These are phyloP conservation scores for Penicillium robsamsonii DNA, from an alignment of 495 filamentous ascomycete species.

Conservation along the genomic window DNA sequence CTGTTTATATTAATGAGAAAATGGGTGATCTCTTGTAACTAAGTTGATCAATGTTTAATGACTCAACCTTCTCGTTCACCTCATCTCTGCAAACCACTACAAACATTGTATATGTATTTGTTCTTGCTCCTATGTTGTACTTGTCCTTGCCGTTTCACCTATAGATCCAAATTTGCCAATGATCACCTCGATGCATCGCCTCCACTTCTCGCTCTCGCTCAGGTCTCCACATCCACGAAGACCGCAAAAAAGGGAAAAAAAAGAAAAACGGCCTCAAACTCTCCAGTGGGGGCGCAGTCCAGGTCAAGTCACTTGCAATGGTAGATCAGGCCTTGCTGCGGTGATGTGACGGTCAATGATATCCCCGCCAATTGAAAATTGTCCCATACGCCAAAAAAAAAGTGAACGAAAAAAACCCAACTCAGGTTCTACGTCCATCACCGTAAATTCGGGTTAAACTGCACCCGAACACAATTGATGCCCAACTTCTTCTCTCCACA, in stretches of 20 bases:
- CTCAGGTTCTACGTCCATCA: not conserved
- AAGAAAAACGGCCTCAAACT: conserved; percentile 1
- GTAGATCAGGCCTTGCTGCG: conserved; percentile 3
- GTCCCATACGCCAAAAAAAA: not conserved
- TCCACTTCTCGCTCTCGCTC: not conserved
- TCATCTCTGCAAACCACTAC: not conserved
- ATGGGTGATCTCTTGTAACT: not conserved
- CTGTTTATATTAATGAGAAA: conserved; percentile 5
- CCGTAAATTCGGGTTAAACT: not conserved
- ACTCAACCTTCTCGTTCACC: not conserved
- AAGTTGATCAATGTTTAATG: conserved; percentile 11
- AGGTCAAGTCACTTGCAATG: not conserved
- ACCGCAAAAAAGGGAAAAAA: conserved; percentile 8
- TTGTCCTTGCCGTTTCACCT: not conserved
- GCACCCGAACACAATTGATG: conserved; percentile 12
- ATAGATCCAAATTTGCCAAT: not conserved
- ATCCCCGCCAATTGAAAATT: not conserved
- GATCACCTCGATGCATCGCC: not conserved
- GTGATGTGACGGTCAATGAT: not conserved
- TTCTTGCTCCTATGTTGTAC: not conserved
- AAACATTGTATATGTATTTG: not conserved
- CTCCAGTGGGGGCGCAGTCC: not conserved
- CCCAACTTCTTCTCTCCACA: conserved; percentile 7
- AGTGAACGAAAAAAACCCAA: not conserved
- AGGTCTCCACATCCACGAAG: too few relatives aligned